Percentiles rank a stretch among this genome's conserved stretches.
Evolutionary conservation across 805 yeast species (phyloP).

Genomic region (Blastobotrys parvus): DNA sequence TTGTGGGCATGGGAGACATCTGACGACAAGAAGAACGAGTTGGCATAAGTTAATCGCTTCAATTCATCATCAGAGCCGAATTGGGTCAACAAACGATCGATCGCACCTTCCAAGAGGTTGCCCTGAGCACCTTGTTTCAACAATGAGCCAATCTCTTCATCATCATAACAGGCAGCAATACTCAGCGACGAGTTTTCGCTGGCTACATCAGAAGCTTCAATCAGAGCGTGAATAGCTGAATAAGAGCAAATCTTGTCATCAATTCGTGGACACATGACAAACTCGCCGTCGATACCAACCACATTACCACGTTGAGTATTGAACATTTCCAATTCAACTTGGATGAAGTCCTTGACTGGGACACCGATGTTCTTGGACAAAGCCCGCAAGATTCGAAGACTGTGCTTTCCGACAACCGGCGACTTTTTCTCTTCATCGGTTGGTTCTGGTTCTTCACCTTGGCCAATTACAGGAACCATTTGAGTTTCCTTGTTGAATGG

Average conservation of each 20-base stretch:
- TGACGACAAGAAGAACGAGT: slow-evolving; percentile 67
- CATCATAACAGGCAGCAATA: slow-evolving; percentile 60
- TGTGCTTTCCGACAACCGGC: slow-evolving; percentile 59
- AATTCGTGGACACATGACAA: slow-evolving; percentile 68
- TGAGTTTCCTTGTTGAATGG: slow-evolving; percentile 69
- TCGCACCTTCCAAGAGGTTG: slow-evolving; percentile 54
- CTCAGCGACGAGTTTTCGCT: slow-evolving; percentile 30
- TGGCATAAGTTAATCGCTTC: slow-evolving; percentile 44
- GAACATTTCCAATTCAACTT: slow-evolving; percentile 66
- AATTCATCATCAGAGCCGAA: slow-evolving; percentile 24
- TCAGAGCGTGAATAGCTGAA: slow-evolving; percentile 56
- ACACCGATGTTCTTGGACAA: slow-evolving; percentile 52
- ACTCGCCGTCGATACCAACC: slow-evolving; percentile 69
- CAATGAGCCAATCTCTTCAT: slow-evolving; percentile 75
- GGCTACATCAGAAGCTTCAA: slow-evolving; percentile 34
- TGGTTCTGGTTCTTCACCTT: slow-evolving; percentile 34
- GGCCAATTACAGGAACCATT: slow-evolving; percentile 68
- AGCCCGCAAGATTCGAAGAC: slow-evolving; percentile 56
- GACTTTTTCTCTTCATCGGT: slow-evolving; percentile 51
- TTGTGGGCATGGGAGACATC: slow-evolving; percentile 75
- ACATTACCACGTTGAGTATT: slow-evolving; percentile 69
- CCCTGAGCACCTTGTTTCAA: slow-evolving; percentile 76
- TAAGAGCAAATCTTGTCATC: slow-evolving; percentile 78
- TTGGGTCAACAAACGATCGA: slow-evolving; percentile 35
- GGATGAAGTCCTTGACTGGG: slow-evolving; percentile 50